These are phyloP conservation scores for Breviolum minutum DNA, from an alignment of 73 alveolate genomes.

Conservation along the genomic window DNA sequence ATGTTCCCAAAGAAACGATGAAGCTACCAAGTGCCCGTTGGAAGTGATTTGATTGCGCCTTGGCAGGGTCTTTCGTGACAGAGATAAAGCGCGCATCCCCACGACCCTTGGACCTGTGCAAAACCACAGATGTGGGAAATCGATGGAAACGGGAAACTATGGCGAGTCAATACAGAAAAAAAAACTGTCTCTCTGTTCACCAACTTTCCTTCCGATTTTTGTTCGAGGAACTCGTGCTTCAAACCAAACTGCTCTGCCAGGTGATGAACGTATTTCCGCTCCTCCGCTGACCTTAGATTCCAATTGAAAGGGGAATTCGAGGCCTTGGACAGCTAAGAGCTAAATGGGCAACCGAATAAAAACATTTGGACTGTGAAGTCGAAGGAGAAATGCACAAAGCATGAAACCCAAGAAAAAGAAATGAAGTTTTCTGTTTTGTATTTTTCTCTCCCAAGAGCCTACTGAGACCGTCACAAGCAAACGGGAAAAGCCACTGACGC, in stretches of 20 bases:
- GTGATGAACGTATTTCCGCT: conserved; percentile 80
- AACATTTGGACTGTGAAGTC: neutral
- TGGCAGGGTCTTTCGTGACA: conserved; percentile 39
- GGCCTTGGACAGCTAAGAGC: neutral
- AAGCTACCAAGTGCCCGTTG: too few relatives aligned
- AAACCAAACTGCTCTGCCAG: conserved; percentile 89
- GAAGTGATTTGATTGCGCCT: neutral
- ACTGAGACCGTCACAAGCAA: conserved; percentile 38
- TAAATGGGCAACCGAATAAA: too few relatives aligned
- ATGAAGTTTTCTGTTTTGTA: neutral
- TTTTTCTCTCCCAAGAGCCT: too few relatives aligned
- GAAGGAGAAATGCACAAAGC: neutral
- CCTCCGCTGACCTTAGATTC: conserved; percentile 77
- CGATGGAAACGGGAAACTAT: neutral
- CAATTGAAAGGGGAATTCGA: neutral
- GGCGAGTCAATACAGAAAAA: neutral
- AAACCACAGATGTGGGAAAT: neutral
- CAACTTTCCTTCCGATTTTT: neutral
- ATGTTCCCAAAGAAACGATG: too few relatives aligned
- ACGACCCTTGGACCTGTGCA: conserved; percentile 54
- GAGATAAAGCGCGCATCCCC: conserved; percentile 91
- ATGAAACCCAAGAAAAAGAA: neutral
- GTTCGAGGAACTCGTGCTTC: conserved; percentile 57
- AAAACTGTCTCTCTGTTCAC: neutral
- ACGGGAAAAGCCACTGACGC: conserved; percentile 40